Conservation (phyloP, 83 land plant species). For the Diphasiastrum complanatum region DNA sequence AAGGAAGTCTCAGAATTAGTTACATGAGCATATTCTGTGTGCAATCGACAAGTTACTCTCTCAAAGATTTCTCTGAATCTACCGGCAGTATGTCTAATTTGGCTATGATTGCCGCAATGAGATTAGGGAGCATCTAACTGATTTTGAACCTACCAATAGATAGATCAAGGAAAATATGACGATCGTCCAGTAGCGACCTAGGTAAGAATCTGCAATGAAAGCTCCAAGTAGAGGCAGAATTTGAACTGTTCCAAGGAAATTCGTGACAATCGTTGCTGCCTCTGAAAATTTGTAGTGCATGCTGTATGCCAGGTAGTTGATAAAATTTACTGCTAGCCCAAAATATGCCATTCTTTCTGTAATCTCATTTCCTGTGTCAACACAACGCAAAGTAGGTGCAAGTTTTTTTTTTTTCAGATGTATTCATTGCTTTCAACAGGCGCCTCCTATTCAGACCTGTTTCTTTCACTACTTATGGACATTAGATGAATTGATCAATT, state of each 20-base stretch:
- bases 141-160: slow-evolving; percentile 35
- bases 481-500: not conserved
- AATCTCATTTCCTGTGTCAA: no score
- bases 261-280: slow-evolving; percentile 58
- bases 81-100: not conserved
- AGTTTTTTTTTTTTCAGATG: no score
- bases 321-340: no score
- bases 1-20: no score
- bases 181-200: slow-evolving; percentile 60
- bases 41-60: no score
- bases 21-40: no score
- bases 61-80: no score
- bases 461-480: no score
- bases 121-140: not conserved
- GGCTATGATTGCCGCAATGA: not conserved
- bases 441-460: no score
- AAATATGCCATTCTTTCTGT: no score
- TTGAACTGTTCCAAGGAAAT: slow-evolving; percentile 52
- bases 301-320: slow-evolving; percentile 44
- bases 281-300: slow-evolving; percentile 45
- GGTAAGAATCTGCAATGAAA: slow-evolving; percentile 62
- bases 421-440: no score
- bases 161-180: slow-evolving; percentile 47
- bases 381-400: no score
- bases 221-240: slow-evolving; percentile 57